Base-by-base conservation (phyloP, 202 grass and related monocot genomes). In the Dendrocalamus latiflorus region DNA sequence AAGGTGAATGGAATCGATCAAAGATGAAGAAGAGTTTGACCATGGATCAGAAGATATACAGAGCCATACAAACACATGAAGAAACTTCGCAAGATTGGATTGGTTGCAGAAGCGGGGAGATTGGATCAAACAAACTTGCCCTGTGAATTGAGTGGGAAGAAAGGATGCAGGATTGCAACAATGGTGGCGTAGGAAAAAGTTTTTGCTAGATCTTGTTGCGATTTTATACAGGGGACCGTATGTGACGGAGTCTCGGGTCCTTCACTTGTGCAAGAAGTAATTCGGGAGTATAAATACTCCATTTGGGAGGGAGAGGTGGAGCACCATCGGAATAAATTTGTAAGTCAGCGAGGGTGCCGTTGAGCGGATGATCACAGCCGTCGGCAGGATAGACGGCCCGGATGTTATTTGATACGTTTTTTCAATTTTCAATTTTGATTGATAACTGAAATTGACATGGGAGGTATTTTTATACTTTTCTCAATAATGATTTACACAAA, bases 191-290 rank as follows among this genome's bases (percentile, higher is more conserved):
- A 51, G 17, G 79, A 83, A 90, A 70, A 43, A 3, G 73, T 83
- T 70, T 17, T 45, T 63, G 74, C 36, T 42, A 25, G 79, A 90
- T 86, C 84, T 75, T 74, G 30, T 11, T 18, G 68, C 53, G 75
- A 72, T 61, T 77, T 83, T n/a, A n/a, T 83, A 48, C 33, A 74
- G 53, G 82, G 3, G 59, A 67, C 22, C 41, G 60, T 68, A 66
- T 86, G 74, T 24, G 78, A 61, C 18, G 60, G 0, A 50, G 50
- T 60, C 72, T 82, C 49, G 78, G 78, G 73, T 74, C 20, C 59
- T 86, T 86, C 88, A 67, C 79, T 79, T 83, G 88, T 83, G 54
- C 78, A n/a, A n/a, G n/a, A n/a, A n/a, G n/a, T n/a, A n/a, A n/a
- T n/a, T n/a, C n/a, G n/a, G n/a, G n/a, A n/a, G n/a, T n/a, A n/a